A percentile compares a stretch with the other conserved stretches of the same genome.
These are phyloP conservation scores for Colletotrichum sp. DNA, from an alignment of 2,329 filamentous ascomycete genomes.

Conservation along the genomic window DNA sequence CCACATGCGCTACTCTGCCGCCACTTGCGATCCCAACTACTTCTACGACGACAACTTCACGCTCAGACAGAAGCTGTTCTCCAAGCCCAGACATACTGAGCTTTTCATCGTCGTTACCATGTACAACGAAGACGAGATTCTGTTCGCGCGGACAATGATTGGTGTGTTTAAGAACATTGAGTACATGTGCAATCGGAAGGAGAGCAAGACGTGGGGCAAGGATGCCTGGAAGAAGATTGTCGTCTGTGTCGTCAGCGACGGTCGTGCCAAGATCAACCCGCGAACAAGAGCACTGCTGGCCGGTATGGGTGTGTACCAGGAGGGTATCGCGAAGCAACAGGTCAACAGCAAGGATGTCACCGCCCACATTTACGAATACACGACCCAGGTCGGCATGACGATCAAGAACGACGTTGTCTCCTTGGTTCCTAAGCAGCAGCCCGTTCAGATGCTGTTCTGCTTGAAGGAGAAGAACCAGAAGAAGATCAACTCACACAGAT, in stretches of 20 bases:
- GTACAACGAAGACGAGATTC: slow-evolving; percentile 98
- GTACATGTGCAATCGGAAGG: slow-evolving; percentile 92
- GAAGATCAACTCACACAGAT: slow-evolving; percentile 99
- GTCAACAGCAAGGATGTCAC: slow-evolving; percentile 97
- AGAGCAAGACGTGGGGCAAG: slow-evolving; percentile 97
- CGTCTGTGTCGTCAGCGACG: slow-evolving; percentile 95
- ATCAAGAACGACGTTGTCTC: slow-evolving; percentile 90
- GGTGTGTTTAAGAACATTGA: slow-evolving; percentile 99
- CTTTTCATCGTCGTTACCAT: slow-evolving; percentile 97
- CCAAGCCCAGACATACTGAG: slow-evolving; percentile 90
- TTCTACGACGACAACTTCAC: slow-evolving; percentile 93
- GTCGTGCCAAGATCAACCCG: slow-evolving; percentile 95
- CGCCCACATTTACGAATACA: slow-evolving; percentile 97
- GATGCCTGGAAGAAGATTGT: slow-evolving; percentile 99
- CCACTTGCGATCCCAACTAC: slow-evolving; percentile 88
- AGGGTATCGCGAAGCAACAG: slow-evolving; percentile 97
- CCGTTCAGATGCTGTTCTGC: slow-evolving; percentile 97
- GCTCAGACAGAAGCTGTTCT: slow-evolving; percentile 87
- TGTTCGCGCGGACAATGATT: slow-evolving; percentile 94
- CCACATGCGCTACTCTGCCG: slow-evolving; percentile 92
- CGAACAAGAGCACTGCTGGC: slow-evolving; percentile 88
- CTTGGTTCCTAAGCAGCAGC: slow-evolving; percentile 84
- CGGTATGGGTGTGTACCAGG: slow-evolving; percentile 95
- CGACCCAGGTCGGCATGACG: slow-evolving; percentile 82
- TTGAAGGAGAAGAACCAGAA: slow-evolving; percentile 99